These are phyloP conservation scores for Stylonectria norvegica DNA, from an alignment of 2,329 filamentous ascomycete genomes.

Conservation along the genomic window DNA sequence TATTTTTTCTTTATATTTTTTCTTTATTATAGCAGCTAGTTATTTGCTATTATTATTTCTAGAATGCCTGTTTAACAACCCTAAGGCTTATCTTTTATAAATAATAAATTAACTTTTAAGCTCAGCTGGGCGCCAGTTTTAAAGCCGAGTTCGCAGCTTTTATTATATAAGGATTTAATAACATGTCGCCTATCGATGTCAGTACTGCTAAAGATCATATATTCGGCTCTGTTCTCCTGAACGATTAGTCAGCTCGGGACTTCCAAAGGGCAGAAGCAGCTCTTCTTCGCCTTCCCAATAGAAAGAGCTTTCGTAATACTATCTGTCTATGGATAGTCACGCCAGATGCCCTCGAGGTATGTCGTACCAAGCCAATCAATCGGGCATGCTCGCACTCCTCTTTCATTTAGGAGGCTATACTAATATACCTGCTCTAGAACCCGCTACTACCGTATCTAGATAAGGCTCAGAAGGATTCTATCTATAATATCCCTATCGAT, in stretches of 20 bases:
- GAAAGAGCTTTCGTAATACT: constrained; percentile 53
- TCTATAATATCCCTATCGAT: background rate
- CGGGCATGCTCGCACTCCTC: background rate
- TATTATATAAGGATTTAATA: constrained; percentile 56
- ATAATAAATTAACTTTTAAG: constrained; percentile 40
- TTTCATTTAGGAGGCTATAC: background rate
- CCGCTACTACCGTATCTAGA: background rate
- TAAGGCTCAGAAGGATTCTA: background rate
- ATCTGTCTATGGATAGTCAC: constrained; percentile 58
- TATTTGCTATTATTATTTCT: constrained; percentile 71
- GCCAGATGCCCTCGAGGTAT: constrained; percentile 44
- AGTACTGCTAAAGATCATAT: constrained; percentile 60
- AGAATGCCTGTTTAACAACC: constrained; percentile 70
- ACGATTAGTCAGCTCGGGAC: constrained; percentile 58
- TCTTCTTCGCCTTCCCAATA: constrained; percentile 55
- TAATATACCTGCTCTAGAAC: background rate
- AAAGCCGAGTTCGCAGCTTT: constrained; percentile 71
- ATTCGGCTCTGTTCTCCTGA: constrained; percentile 64
- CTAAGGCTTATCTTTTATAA: constrained; percentile 66
- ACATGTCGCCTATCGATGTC: constrained; percentile 60
- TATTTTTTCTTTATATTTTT: constrained; percentile 74
- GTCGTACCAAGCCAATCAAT: background rate
- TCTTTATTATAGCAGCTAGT: constrained; percentile 80
- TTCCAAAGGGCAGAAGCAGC: constrained; percentile 55
- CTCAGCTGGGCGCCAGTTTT: constrained; percentile 47